Percentiles rank a stretch among this genome's conserved stretches.
phyloP scores from a whole-genome alignment of 352 stramenopile genomes.

The Blastocystis sp. region DNA sequence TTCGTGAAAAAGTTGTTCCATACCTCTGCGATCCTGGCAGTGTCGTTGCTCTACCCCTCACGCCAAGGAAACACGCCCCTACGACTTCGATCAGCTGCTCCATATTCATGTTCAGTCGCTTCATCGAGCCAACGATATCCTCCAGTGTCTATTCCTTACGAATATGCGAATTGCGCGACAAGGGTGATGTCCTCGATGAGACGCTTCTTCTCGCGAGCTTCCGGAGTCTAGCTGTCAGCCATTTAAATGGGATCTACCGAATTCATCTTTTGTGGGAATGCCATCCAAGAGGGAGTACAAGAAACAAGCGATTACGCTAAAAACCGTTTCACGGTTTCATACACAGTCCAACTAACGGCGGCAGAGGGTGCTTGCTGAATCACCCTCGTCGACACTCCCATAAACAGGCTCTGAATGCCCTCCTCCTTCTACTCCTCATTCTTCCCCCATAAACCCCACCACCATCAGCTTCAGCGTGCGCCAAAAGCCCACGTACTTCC shows the following conservation, averaged over 20 bases:
- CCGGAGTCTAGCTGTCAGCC: background rate
- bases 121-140: slow-evolving; percentile 28
- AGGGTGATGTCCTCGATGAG: slow-evolving; percentile 61
- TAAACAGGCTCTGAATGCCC: slow-evolving; percentile 85
- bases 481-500: slow-evolving; percentile 48
- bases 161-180: background rate
- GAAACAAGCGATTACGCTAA: slow-evolving; percentile 67
- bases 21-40: slow-evolving; percentile 26
- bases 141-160: slow-evolving; percentile 41
- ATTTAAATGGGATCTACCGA: background rate
- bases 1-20: slow-evolving; percentile 61
- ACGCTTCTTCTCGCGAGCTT: slow-evolving; percentile 56
- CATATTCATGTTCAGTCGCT: slow-evolving; percentile 66
- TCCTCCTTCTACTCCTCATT: slow-evolving; percentile 78
- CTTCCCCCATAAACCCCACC: background rate
- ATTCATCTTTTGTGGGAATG: background rate
- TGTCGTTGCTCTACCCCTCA: slow-evolving; percentile 51
- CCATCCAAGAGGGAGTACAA: background rate
- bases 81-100: slow-evolving; percentile 66
- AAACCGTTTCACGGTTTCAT: slow-evolving; percentile 85
- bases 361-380: slow-evolving; percentile 91
- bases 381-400: slow-evolving; percentile 87
- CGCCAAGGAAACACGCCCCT: background rate
- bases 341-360: slow-evolving; percentile 96
- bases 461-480: slow-evolving; percentile 47